phyloP scores from a whole-genome alignment of 129 eudicot genomes.

The Pittosporum tobira region DNA sequence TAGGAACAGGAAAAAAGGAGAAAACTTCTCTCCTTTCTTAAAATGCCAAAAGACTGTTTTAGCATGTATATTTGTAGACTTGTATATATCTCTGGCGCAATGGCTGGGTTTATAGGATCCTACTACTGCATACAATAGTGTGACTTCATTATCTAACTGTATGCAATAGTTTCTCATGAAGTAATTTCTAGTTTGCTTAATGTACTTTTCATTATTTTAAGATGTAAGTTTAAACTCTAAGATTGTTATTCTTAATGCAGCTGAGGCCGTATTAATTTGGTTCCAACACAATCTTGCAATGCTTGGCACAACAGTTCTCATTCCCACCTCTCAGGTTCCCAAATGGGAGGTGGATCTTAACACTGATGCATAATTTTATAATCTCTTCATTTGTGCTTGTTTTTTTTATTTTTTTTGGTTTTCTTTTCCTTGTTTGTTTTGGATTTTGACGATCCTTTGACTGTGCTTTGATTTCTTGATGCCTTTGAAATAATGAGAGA shows the following conservation, averaged over 20 bases:
- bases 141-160: not conserved
- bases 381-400: not conserved
- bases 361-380: not conserved
- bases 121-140: too few species aligned
- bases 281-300: slow-evolving; percentile 93
- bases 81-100: not conserved
- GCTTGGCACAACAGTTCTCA: slow-evolving; percentile 96
- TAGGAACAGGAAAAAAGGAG: too few species aligned
- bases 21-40: too few species aligned
- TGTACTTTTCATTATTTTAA: not conserved
- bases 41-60: not conserved
- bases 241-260: slow-evolving; percentile 38
- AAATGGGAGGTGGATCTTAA: slow-evolving; percentile 87
- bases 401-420: too few species aligned
- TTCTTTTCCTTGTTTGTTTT: not conserved
- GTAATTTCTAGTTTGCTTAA: not conserved
- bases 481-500: too few species aligned
- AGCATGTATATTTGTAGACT: too few species aligned
- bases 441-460: not conserved
- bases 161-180: not conserved
- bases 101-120: not conserved
- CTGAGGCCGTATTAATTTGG: slow-evolving; percentile 92
- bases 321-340: slow-evolving; percentile 79
- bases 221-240: not conserved
- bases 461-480: too few species aligned